Evolutionary conservation across 2,329 filamentous ascomycete species (phyloP), one percentile per base, ranked within the genome.

Genomic region (Lithohypha guttulata): DNA sequence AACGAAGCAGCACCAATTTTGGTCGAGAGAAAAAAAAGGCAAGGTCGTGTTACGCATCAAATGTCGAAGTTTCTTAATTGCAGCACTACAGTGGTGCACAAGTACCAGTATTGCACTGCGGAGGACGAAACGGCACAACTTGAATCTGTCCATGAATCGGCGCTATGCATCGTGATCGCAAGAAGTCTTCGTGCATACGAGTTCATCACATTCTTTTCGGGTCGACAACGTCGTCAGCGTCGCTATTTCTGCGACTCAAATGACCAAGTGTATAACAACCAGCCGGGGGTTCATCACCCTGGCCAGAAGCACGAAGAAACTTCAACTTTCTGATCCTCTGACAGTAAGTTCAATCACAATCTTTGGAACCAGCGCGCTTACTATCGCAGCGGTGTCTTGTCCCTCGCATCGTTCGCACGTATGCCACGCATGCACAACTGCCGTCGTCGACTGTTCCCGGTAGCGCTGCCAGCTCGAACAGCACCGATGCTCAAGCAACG

Each of bases 391-490:
- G 70, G 59, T 58, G 64, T 54, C 55, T 59, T 34, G 57, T 58
- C 46, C 57, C 59, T 33, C 49, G 55, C 30, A 50, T 63, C 27
- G 56, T 59, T 45, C 62, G 64, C 42, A 61, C 64, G 48, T 69
- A 71, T 61, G 66, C 68, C 27, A 71, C 69, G 39, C 65, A 69
- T 43, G 55, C 63, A 15, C 51, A 60, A 42, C 41, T 55, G 14
- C 53, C 58, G 13, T 21, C 45, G 10, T n/a, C 41, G 11, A 41
- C 43, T 5, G 26, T 41, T 18, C 23, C 39, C 5, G 13, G 42
- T 46, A 32, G 49, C 48, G 34, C 39, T 52, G 2, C 39, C 31
- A 39, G 55, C 22, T 42, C 52, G 36, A 56, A 60, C 39, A 49
- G 56, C 29, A 53, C 52, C 34, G 42, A 45, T 6, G 33, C 40